Base-by-base conservation (phyloP, 2,329 filamentous ascomycete genomes). In the Mycosphaerella sp. region DNA sequence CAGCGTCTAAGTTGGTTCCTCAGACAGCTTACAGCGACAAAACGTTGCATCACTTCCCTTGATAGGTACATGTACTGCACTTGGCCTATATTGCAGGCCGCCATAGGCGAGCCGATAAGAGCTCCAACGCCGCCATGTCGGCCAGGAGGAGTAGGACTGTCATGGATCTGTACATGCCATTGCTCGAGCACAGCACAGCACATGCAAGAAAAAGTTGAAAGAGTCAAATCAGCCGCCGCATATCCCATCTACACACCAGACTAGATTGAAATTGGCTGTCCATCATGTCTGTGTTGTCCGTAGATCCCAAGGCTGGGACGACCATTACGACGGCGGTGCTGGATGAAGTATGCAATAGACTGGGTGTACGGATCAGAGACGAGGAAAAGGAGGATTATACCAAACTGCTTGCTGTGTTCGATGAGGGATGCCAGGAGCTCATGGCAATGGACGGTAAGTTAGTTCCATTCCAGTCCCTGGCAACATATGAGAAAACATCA, bases 311-410 rank as follows among this genome's bases (percentile, higher is more conserved):
- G 12, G 34, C 34, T 7, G 34, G 34, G 6, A 11, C 69, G 51
- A 65, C 69, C 14, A 68, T 72, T 31, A 72, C 69, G 0, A 58
- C 55, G 14, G 55, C 66, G 26, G 66, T 65, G 4, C 55, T 73
- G 12, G 64, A 72, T 10, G 58, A 63, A 6, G 58, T 70, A 4
- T 71, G 70, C 58, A 53, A 58, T 9, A 51, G 62, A 29, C 60
- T 72, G 29, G 66, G 68, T 4, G 67, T 73, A 12, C 63, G 42
- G 1, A 62, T 72, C 53, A 60, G 68, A 32, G 60, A 67, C 51
- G 59, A 67, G 23, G 69, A 73, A 44, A 67, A 69, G 48, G 70
- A 72, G 17, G 71, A 72, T 14, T 73, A 73, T 50, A 60, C 63
- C 26, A 65, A 65, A 32, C 59, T 73, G 12, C 61, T 73, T 6